Conservation (phyloP, 176 grass and related monocot genomes). For the Canna indica region DNA sequence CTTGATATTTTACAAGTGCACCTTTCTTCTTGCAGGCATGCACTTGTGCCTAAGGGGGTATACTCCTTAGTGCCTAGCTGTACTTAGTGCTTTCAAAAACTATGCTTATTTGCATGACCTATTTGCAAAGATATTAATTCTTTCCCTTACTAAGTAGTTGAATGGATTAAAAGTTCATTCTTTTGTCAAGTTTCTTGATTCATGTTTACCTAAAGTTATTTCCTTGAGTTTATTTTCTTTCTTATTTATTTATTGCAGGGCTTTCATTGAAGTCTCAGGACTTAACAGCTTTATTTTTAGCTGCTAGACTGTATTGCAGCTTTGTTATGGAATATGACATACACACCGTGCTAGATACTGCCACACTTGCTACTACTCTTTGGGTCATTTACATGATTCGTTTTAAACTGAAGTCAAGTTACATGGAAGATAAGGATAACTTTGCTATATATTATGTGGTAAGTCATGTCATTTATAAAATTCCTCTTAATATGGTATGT, state of each 20-base stretch:
- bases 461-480: not conserved
- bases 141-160: not conserved
- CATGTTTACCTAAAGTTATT: not conserved
- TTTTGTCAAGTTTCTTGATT: not conserved
- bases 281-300: conserved; percentile 21
- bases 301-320: conserved; percentile 19
- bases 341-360: conserved; percentile 18
- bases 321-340: conserved; percentile 18
- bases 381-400: conserved; percentile 25
- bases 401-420: conserved; percentile 13
- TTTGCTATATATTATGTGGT: conserved; percentile 20
- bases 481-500: not conserved
- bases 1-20: too few species aligned
- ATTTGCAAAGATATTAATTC: not conserved
- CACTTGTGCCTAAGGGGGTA: too few species aligned
- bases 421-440: conserved; percentile 23
- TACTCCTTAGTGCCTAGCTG: too few species aligned
- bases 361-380: conserved; percentile 12
- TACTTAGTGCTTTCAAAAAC: not conserved
- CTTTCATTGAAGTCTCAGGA: conserved; percentile 24
- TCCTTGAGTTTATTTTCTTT: too few species aligned
- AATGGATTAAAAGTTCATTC: not conserved
- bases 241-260: not conserved
- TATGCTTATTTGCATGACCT: not conserved
- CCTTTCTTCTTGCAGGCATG: too few species aligned